phyloP scores from a whole-genome alignment of 1,139 yeast genomes.

The Lodderomyces pseudojiufengensis region DNA sequence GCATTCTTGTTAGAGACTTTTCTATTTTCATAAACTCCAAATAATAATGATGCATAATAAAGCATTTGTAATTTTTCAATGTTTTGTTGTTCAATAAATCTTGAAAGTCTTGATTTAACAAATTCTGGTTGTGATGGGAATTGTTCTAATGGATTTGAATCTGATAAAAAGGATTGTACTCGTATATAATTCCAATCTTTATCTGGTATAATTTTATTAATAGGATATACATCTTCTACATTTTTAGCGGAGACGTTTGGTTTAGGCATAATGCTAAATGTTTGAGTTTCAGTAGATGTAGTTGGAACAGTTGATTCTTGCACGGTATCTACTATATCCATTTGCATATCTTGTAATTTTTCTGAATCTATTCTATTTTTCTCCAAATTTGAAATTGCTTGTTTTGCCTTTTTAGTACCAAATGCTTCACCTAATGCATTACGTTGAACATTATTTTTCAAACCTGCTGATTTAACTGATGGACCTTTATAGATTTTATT shows the following conservation, averaged over 20 bases:
- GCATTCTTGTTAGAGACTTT: conserved; percentile 59
- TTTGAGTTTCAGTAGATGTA: neutral
- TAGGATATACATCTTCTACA: conserved; percentile 79
- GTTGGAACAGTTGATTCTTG: conserved; percentile 53
- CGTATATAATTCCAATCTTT: conserved; percentile 64
- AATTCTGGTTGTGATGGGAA: conserved; percentile 62
- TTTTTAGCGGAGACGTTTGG: conserved; percentile 72
- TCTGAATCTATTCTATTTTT: conserved; percentile 85
- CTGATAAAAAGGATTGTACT: conserved; percentile 52
- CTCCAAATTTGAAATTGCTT: conserved; percentile 77
- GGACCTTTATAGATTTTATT: conserved; percentile 58
- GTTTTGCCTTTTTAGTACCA: conserved; percentile 95
- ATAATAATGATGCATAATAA: conserved; percentile 72
- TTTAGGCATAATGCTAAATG: conserved; percentile 70
- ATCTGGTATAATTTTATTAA: conserved; percentile 64
- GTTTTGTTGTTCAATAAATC: conserved; percentile 41
- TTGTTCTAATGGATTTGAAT: conserved; percentile 49
- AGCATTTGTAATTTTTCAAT: conserved; percentile 62
- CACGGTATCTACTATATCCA: conserved; percentile 81
- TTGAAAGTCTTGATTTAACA: conserved; percentile 47
- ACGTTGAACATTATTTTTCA: conserved; percentile 57
- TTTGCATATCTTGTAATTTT: conserved; percentile 66
- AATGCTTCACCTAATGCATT: conserved; percentile 90
- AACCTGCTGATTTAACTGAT: conserved; percentile 52
- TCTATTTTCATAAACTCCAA: conserved; percentile 76